Conservation (phyloP, 768 basidiomycete species). For the Asterophora parasitica region DNA sequence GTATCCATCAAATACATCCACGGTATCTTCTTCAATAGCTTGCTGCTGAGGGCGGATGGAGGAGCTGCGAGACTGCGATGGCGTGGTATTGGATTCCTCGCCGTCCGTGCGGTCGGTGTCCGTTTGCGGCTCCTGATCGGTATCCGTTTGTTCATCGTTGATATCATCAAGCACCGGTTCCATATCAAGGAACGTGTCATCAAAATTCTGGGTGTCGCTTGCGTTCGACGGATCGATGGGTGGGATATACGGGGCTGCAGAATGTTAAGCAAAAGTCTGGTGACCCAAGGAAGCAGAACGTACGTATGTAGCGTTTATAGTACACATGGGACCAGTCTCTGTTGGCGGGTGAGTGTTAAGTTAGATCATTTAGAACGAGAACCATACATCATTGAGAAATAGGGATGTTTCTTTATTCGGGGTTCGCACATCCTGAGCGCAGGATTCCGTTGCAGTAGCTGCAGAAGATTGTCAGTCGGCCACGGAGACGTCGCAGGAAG, state of each 20-base stretch:
- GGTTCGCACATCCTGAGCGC: conserved; percentile 88
- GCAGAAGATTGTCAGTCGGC: conserved; percentile 4
- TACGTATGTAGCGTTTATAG: conserved; percentile 90
- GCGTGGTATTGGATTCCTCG: conserved; percentile 73
- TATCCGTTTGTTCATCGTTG: conserved; percentile 59
- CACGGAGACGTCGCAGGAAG: conserved; percentile 9
- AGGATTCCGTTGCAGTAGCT: conserved; percentile 94
- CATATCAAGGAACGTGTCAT: conserved; percentile 96
- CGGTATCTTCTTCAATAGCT: conserved; percentile 41
- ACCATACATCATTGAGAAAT: conserved; percentile 90
- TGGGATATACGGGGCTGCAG: conserved; percentile 84
- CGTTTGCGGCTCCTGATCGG: conserved; percentile 66
- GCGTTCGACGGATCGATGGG: conserved; percentile 89
- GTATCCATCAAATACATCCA: conserved; percentile 91
- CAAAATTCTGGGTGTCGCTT: conserved; percentile 96
- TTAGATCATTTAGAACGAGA: background rate
- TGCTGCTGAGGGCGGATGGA: conserved; percentile 45
- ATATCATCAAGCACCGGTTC: conserved; percentile 83
- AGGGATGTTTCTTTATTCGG: conserved; percentile 89
- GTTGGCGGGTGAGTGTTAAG: conserved; percentile 17
- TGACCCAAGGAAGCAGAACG: conserved; percentile 27
- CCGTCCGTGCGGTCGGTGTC: conserved; percentile 71
- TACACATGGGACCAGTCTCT: conserved; percentile 95
- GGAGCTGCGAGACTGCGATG: conserved; percentile 74
- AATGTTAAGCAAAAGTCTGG: background rate